Percentiles rank a stretch among this genome's conserved stretches.
phyloP scores from a whole-genome alignment of 2,329 filamentous ascomycete genomes.

The Cladobotryum protrusum region DNA sequence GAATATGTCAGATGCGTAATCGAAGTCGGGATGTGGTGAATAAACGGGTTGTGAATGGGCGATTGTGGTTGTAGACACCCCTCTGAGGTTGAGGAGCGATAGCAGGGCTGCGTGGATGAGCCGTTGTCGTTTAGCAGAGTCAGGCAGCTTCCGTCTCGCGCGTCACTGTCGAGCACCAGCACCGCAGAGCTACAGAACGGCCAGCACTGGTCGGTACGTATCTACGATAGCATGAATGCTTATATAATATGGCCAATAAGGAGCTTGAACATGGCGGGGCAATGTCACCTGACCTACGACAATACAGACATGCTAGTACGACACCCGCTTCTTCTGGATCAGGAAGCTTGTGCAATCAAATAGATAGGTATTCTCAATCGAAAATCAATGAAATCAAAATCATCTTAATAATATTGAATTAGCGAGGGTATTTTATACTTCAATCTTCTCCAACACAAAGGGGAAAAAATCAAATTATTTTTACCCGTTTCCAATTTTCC shows the following conservation, averaged over 20 bases:
- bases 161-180: conserved; percentile 26
- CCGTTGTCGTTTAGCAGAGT: conserved; percentile 20
- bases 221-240: neutral
- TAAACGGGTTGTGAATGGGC: neutral
- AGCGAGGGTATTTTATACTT: too few relatives aligned
- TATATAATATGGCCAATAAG: neutral
- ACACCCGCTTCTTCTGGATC: too few relatives aligned
- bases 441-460: too few relatives aligned
- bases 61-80: neutral
- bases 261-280: too few relatives aligned
- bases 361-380: too few relatives aligned
- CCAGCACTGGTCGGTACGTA: neutral
- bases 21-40: neutral
- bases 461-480: too few relatives aligned
- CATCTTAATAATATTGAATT: too few relatives aligned
- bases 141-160: conserved; percentile 40
- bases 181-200: neutral
- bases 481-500: too few relatives aligned
- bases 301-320: neutral
- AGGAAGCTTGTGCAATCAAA: too few relatives aligned
- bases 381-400: too few relatives aligned
- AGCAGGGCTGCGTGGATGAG: neutral
- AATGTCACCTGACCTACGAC: neutral
- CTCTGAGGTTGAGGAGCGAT: neutral
- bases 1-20: too few relatives aligned